phyloP scores from a whole-genome alignment of 495 filamentous ascomycete species.

The Daldinia grandis region DNA sequence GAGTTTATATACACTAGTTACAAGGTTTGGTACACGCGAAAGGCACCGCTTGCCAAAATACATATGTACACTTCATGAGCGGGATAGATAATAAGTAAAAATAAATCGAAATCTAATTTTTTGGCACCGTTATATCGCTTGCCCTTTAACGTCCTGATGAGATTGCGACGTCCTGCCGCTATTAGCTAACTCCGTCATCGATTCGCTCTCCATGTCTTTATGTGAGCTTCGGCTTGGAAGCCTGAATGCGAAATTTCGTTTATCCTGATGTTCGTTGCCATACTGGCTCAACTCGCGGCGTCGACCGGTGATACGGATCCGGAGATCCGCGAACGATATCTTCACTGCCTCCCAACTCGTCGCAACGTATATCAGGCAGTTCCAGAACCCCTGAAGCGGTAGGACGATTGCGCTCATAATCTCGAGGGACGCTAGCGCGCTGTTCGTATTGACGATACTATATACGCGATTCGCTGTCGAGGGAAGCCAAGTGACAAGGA shows the following conservation, averaged over 20 bases:
- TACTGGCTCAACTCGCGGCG: slow-evolving; percentile 34
- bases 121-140: neutral
- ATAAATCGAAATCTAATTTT: slow-evolving; percentile 4
- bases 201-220: slow-evolving; percentile 46
- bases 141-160: slow-evolving; percentile 13
- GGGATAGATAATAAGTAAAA: slow-evolving; percentile 2
- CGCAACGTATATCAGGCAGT: slow-evolving; percentile 78
- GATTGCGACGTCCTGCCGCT: slow-evolving; percentile 36
- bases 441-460: slow-evolving; percentile 64
- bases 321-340: slow-evolving; percentile 45
- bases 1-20: slow-evolving; percentile 16
- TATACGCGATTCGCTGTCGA: slow-evolving; percentile 83
- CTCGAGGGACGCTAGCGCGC: slow-evolving; percentile 67
- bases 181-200: slow-evolving; percentile 55
- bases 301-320: slow-evolving; percentile 1
- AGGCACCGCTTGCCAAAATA: slow-evolving; percentile 6
- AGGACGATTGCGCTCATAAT: slow-evolving; percentile 77
- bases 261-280: slow-evolving; percentile 29
- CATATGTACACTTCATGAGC: neutral
- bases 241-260: slow-evolving; percentile 30
- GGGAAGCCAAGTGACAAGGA: slow-evolving; percentile 87
- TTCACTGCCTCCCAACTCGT: slow-evolving; percentile 64
- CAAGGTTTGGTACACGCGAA: slow-evolving; percentile 9
- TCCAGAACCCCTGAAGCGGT: slow-evolving; percentile 89
- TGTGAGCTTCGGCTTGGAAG: slow-evolving; percentile 28